Conservation (phyloP, 371 early-diverging fungal species). For the Umbelopsis sp. region DNA sequence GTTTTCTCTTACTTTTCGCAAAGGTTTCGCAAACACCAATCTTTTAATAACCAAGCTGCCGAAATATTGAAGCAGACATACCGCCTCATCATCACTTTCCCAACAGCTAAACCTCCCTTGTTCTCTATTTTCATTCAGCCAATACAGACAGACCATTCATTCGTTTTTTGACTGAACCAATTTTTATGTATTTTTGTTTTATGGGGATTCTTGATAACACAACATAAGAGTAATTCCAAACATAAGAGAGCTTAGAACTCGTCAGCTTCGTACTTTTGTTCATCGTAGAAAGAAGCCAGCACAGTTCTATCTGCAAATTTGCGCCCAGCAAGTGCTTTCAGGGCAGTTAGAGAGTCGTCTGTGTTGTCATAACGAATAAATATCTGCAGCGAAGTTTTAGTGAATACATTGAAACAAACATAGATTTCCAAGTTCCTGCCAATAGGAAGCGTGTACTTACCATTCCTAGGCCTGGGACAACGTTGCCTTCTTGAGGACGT, state of each 20-base stretch:
- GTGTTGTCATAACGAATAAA: constrained; percentile 76
- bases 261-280: constrained; percentile 64
- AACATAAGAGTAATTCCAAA: not conserved
- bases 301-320: constrained; percentile 95
- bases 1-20: no score
- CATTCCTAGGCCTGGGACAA: constrained; percentile 82
- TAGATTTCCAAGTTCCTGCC: not conserved
- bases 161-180: no score
- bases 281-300: constrained; percentile 82
- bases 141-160: no score
- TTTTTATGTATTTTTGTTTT: no score
- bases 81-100: no score
- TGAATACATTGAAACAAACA: not conserved
- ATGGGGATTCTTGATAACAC: not conserved
- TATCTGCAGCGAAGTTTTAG: constrained; percentile 54
- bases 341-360: constrained; percentile 69
- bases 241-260: constrained; percentile 55
- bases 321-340: constrained; percentile 90
- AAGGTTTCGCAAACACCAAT: no score
- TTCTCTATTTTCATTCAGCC: no score
- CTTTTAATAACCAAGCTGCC: no score
- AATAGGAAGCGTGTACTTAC: constrained; percentile 40
- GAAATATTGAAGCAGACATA: no score
- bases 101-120: no score
- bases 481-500: constrained; percentile 62